These are phyloP conservation scores for Dimargaris cristalligena DNA, from an alignment of 192 early-diverging fungal species.

Conservation along the genomic window DNA sequence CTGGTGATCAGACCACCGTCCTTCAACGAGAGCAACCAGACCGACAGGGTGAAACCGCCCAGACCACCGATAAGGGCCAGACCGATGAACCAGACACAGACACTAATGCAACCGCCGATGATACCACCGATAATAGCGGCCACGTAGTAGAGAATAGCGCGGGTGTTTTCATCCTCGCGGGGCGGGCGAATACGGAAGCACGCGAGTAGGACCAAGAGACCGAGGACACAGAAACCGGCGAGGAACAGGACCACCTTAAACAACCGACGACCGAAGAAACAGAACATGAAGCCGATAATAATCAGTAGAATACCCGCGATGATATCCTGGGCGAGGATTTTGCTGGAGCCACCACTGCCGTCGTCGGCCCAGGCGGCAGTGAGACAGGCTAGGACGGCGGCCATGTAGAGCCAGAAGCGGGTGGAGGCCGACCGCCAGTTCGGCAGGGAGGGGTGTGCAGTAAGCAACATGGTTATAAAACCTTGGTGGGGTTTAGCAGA, in stretches of 20 bases:
- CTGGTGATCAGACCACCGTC: slow-evolving; percentile 41
- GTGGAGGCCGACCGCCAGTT: neutral
- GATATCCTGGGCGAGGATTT: slow-evolving; percentile 21
- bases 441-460: too few species aligned
- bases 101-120: slow-evolving; percentile 40
- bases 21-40: slow-evolving; percentile 51
- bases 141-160: slow-evolving; percentile 30
- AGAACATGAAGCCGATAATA: slow-evolving; percentile 41
- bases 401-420: slow-evolving; percentile 4
- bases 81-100: slow-evolving; percentile 54
- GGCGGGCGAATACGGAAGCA: slow-evolving; percentile 25
- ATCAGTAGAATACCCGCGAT: slow-evolving; percentile 46
- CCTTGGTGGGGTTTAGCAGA: too few species aligned
- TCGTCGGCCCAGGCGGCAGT: neutral
- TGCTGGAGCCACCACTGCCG: neutral
- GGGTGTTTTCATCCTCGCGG: slow-evolving; percentile 22
- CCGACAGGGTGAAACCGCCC: slow-evolving; percentile 55
- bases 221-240: slow-evolving; percentile 53
- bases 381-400: neutral
- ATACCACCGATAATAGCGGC: slow-evolving; percentile 44
- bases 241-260: slow-evolving; percentile 57
- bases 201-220: slow-evolving; percentile 23
- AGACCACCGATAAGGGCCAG: slow-evolving; percentile 60
- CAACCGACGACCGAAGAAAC: slow-evolving; percentile 48
- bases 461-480: too few species aligned